Percentiles rank a stretch among this genome's conserved stretches.
Conservation (phyloP, 202 grass and related monocot genomes). For the Alloteropsis angusta region DNA sequence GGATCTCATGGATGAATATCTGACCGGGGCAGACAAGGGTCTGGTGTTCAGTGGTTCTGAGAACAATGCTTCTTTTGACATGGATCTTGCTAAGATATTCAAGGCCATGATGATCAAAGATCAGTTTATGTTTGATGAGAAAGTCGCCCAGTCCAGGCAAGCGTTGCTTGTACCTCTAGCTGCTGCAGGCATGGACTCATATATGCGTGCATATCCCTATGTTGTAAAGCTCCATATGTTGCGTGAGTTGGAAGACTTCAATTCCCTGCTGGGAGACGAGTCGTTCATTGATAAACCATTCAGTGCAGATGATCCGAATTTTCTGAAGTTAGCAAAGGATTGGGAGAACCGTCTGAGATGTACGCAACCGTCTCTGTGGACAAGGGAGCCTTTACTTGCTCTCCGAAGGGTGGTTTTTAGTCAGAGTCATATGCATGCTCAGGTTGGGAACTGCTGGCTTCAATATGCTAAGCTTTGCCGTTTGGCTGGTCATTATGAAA, state of each 20-base stretch:
- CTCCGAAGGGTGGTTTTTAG: slow-evolving; percentile 76
- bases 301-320: slow-evolving; percentile 47
- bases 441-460: slow-evolving; percentile 94
- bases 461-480: slow-evolving; percentile 92
- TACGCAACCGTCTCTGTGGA: slow-evolving; percentile 84
- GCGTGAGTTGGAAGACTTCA: slow-evolving; percentile 83
- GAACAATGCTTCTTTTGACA: slow-evolving; percentile 85
- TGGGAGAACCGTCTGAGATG: slow-evolving; percentile 94
- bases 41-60: slow-evolving; percentile 43
- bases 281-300: slow-evolving; percentile 80
- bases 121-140: slow-evolving; percentile 68
- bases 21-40: slow-evolving; percentile 57
- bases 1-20: slow-evolving; percentile 95
- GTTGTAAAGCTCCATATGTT: slow-evolving; percentile 95
- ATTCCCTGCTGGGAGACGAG: slow-evolving; percentile 59
- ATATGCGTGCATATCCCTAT: slow-evolving; percentile 98
- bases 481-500: slow-evolving; percentile 83
- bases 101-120: slow-evolving; percentile 95
- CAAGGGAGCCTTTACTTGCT: slow-evolving; percentile 93
- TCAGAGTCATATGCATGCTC: slow-evolving; percentile 64
- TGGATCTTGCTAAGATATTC: slow-evolving; percentile 95
- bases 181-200: slow-evolving; percentile 98
- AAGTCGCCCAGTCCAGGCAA: slow-evolving; percentile 80
- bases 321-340: slow-evolving; percentile 67
- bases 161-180: slow-evolving; percentile 75